A percentile compares a stretch with the other conserved stretches of the same genome.
Conservation (phyloP, 108 stramenopile genomes). For the Tribonema minus region DNA sequence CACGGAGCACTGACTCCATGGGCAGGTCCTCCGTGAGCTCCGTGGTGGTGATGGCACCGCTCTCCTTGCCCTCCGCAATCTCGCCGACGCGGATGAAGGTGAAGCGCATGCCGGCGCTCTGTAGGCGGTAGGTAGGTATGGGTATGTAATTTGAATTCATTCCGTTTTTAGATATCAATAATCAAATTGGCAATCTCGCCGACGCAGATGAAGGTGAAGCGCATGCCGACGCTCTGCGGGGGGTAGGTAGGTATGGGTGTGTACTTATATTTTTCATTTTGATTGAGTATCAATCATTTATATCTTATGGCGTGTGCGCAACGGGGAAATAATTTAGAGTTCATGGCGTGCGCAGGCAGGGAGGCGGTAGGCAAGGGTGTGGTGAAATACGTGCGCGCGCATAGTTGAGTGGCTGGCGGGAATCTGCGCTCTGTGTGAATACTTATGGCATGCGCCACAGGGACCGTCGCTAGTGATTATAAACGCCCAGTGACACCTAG, state of each 20-base stretch:
- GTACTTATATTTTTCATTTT: neutral
- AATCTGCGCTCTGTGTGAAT: too few relatives aligned
- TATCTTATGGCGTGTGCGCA: too few relatives aligned
- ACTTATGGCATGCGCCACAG: too few relatives aligned
- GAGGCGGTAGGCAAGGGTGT: too few relatives aligned
- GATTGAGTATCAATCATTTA: too few relatives aligned
- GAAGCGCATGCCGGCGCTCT: conserved; percentile 21
- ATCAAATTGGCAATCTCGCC: conserved; percentile 31
- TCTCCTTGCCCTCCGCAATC: conserved; percentile 34
- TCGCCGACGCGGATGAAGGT: conserved; percentile 39
- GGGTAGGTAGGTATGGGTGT: neutral
- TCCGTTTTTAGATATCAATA: too few relatives aligned
- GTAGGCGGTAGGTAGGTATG: neutral
- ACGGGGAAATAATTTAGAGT: too few relatives aligned
- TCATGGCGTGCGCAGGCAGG: too few relatives aligned
- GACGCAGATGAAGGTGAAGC: conserved; percentile 31
- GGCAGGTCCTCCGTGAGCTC: conserved; percentile 14
- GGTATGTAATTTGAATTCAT: neutral
- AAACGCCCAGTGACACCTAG: too few relatives aligned
- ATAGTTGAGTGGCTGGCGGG: too few relatives aligned
- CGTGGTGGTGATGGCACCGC: conserved; percentile 6
- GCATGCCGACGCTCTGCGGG: conserved; percentile 9
- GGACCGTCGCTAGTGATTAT: too few relatives aligned
- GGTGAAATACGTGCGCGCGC: too few relatives aligned
- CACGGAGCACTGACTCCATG: conserved; percentile 27